Conservation (phyloP, 345 rosid species). For the Heritiera littoralis region DNA sequence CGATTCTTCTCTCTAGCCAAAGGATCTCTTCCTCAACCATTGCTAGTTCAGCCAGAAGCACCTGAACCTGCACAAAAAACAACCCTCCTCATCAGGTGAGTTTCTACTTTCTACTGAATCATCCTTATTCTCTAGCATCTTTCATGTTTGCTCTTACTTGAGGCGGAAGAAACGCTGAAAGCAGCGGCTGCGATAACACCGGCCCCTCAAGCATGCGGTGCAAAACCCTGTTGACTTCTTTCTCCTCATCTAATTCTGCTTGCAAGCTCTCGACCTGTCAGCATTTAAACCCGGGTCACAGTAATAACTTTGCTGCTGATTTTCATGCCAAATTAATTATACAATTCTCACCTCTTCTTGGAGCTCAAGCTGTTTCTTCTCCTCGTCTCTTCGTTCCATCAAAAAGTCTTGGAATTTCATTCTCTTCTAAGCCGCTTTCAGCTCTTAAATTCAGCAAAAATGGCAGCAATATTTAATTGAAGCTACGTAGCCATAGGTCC, state of each 20-base stretch:
- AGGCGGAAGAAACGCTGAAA: conserved; percentile 68
- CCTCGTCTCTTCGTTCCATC: conserved; percentile 48
- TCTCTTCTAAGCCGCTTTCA: conserved; percentile 4
- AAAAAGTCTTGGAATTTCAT: conserved; percentile 85
- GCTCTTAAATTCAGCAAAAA: not conserved
- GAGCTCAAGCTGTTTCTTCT: conserved; percentile 46
- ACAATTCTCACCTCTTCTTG: conserved; percentile 52
- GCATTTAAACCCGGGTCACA: not conserved
- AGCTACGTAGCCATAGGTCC: not conserved
- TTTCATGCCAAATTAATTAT: not conserved
- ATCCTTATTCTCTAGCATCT: not conserved
- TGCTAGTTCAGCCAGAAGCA: conserved; percentile 63
- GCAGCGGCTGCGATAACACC: conserved; percentile 44
- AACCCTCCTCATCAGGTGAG: not conserved
- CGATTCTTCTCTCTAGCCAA: conserved; percentile 68
- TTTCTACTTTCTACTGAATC: not conserved
- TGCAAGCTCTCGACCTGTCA: conserved; percentile 62
- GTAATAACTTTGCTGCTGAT: not conserved
- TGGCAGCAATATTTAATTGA: not conserved
- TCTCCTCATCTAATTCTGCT: conserved; percentile 61
- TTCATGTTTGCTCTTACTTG: conserved; percentile 39
- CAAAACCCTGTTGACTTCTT: conserved; percentile 52
- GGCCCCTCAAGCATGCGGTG: conserved; percentile 55
- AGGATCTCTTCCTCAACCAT: conserved; percentile 74
- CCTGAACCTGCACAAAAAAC: conserved; percentile 47